These are phyloP conservation scores for Suzukiozyma palmioleophila DNA, from an alignment of 1,139 yeast genomes.

Conservation along the genomic window DNA sequence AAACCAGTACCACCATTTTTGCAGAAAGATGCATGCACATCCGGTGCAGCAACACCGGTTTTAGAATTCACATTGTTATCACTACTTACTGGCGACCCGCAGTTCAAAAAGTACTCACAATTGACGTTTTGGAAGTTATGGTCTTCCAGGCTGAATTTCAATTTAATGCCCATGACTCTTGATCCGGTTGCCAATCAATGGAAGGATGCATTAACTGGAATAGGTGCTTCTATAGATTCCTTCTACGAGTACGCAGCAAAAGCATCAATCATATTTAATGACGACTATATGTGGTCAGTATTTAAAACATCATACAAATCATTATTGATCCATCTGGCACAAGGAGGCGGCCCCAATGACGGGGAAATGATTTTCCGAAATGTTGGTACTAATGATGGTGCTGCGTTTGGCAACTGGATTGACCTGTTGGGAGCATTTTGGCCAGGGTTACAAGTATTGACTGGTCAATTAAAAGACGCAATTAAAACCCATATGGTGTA, in stretches of 20 bases:
- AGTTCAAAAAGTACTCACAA: constrained; percentile 61
- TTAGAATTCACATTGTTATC: constrained; percentile 76
- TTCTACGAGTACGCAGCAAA: constrained; percentile 87
- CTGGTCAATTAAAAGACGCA: constrained; percentile 73
- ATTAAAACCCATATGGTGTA: constrained; percentile 58
- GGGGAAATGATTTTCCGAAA: constrained; percentile 59
- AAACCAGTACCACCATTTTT: constrained; percentile 34
- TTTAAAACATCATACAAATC: constrained; percentile 61
- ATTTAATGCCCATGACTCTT: constrained; percentile 75
- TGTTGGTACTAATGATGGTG: constrained; percentile 52
- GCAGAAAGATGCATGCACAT: constrained; percentile 70
- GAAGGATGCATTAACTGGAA: constrained; percentile 64
- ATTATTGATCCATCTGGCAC: constrained; percentile 44
- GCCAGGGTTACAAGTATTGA: constrained; percentile 77
- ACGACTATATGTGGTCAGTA: constrained; percentile 52
- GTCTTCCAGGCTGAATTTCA: constrained; percentile 57
- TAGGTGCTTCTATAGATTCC: constrained; percentile 93
- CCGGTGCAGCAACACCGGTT: constrained; percentile 83
- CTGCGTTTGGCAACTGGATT: constrained; percentile 59
- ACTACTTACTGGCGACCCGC: constrained; percentile 64
- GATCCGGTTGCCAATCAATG: constrained; percentile 57
- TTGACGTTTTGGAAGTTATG: constrained; percentile 68
- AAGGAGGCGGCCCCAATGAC: constrained; percentile 33
- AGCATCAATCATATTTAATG: constrained; percentile 68
- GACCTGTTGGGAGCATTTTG: constrained; percentile 87